Evolutionary conservation across 306 rosid genomes (phyloP), one percentile per base, ranked within the genome.

Genomic region (Quercus ilex): DNA sequence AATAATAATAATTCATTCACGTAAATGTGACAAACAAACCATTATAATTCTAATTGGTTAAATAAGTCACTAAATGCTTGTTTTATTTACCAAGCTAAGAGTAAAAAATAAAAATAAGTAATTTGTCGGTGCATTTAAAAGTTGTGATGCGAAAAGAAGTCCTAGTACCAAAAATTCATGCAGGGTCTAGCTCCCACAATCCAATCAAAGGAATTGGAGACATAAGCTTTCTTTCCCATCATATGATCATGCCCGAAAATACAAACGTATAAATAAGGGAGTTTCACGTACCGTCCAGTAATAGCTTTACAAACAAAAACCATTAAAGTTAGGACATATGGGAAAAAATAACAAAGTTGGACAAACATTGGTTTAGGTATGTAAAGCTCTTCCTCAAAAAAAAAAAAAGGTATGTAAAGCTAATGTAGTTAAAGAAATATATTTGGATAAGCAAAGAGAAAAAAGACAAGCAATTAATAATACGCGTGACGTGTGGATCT

Each of bases 401-500:
- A n/a, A n/a, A n/a, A n/a, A n/a, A n/a, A n/a, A 25, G 26, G 26
- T 25, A 25, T 25, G 26, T 23, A 83, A 80, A 77, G 86, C 76
- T 13, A 79, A 75, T 55, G 90, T 73, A 67, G 77, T 80, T 82
- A 12, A 67, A 5, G 68, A 84, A 60, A 62, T 55, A 76, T 58
- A 78, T 69, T 84, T 70, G 78, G 87, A 79, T 85, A 77, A 79
- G 81, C 4, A 81, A 35, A 31, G 80, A 60, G 38, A 73, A 86
- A 55, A 84, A 83, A 71, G 85, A 89, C 90, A 77, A 76, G 59
- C 78, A 75, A 74, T 76, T 72, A 81, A 83, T 83, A 76, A 87
- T 81, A 79, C 85, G 87, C 90, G 84, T 71, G 83, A 88, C 85
- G 82, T 87, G 83, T 82, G 93, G 94, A 89, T 92, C 94, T 84